A percentile compares a stretch with the other conserved stretches of the same genome.
These are phyloP conservation scores for Suillus weaverae DNA, from an alignment of 768 basidiomycete genomes.

Conservation along the genomic window DNA sequence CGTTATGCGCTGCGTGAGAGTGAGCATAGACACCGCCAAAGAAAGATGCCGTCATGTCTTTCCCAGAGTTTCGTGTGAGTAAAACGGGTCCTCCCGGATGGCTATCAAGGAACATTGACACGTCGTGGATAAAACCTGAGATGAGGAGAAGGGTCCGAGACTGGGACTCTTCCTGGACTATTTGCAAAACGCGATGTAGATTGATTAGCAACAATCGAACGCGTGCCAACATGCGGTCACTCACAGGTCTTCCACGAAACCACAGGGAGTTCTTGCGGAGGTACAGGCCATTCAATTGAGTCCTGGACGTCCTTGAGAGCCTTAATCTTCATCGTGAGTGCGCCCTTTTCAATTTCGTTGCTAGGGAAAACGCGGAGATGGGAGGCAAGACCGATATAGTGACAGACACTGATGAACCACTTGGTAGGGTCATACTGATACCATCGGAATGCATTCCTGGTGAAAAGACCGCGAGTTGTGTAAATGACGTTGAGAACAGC, in stretches of 20 bases:
- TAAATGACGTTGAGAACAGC: slow-evolving; percentile 7
- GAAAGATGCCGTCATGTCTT: slow-evolving; percentile 82
- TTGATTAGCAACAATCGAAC: slow-evolving; percentile 4
- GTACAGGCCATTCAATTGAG: slow-evolving; percentile 58
- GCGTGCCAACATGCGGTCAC: slow-evolving; percentile 27
- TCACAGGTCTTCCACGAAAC: slow-evolving; percentile 80
- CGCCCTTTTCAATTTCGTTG: slow-evolving; percentile 84
- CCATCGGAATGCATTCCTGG: slow-evolving; percentile 71
- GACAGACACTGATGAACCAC: slow-evolving; percentile 77
- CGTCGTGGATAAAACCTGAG: slow-evolving; percentile 87
- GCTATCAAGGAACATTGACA: slow-evolving; percentile 65
- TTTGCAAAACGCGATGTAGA: neutral
- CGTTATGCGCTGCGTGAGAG: slow-evolving; percentile 81
- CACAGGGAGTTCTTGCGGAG: slow-evolving; percentile 63
- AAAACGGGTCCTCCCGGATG: slow-evolving; percentile 78
- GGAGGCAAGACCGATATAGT: slow-evolving; percentile 64
- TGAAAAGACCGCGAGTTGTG: slow-evolving; percentile 6
- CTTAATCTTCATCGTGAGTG: slow-evolving; percentile 82
- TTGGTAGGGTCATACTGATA: slow-evolving; percentile 73
- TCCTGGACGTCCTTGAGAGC: slow-evolving; percentile 65
- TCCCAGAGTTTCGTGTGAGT: slow-evolving; percentile 61
- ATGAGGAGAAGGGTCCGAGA: slow-evolving; percentile 68
- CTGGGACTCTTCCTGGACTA: slow-evolving; percentile 70
- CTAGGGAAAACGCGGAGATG: slow-evolving; percentile 84
- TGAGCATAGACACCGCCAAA: slow-evolving; percentile 84